phyloP scores from a whole-genome alignment of 495 filamentous ascomycete genomes.

The Xylaria longipes region DNA sequence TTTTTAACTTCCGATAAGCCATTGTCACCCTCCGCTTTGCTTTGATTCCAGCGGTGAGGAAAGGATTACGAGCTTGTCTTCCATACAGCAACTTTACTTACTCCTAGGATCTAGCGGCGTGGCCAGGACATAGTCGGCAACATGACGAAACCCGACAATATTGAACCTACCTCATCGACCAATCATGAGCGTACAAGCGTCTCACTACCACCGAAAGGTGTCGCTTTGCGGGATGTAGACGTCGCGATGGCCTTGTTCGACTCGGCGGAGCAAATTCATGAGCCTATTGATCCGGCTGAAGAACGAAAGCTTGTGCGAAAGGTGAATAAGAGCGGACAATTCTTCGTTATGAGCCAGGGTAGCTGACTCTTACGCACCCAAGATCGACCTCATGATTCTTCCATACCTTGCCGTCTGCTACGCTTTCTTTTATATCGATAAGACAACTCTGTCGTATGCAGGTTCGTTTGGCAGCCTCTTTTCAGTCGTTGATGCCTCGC shows the following conservation, averaged over 20 bases:
- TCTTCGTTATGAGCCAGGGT: background rate
- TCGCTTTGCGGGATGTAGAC: constrained; percentile 17
- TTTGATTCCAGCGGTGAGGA: background rate
- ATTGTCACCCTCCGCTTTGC: background rate
- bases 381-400: constrained; percentile 36
- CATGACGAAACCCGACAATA: constrained; percentile 11
- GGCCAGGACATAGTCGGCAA: background rate
- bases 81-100: background rate
- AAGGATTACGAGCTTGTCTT: background rate
- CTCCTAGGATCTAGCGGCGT: background rate
- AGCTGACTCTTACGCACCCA: background rate
- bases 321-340: background rate
- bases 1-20: background rate
- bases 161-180: background rate
- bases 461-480: constrained; percentile 11
- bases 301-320: constrained; percentile 59
- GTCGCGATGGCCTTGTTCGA: constrained; percentile 30
- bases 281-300: constrained; percentile 56
- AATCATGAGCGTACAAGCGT: constrained; percentile 16
- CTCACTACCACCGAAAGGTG: background rate
- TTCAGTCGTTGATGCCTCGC: constrained; percentile 24
- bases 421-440: constrained; percentile 67
- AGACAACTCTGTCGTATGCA: constrained; percentile 39
- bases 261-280: constrained; percentile 35
- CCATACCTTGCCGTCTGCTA: constrained; percentile 62